Evolutionary conservation across 371 early-diverging fungal genomes (phyloP), one percentile per base, ranked within the genome.

Genomic region (Mucor racemosus): DNA sequence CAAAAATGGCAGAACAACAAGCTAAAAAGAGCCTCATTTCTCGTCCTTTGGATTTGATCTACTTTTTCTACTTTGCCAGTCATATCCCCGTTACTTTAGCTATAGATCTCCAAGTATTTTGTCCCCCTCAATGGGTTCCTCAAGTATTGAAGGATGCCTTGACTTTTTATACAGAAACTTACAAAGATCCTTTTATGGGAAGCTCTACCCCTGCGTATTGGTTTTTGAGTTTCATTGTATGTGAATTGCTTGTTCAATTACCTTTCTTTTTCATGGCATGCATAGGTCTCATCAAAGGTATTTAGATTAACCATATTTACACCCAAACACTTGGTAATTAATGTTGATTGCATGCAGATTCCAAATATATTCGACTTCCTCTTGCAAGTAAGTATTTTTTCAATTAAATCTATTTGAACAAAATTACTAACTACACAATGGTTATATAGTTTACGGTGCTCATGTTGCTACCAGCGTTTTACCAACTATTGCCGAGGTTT

Each of bases 241-340:
- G 78, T 71, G 91, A 91, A 74, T 61, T 83, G 2, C 9, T 85
- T 7, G n/a, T 88, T n/a, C 91, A 91, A 69, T 70, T 89, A 7
- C 91, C 91, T 0, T 86, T 91, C 70, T 90, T 91, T 67, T 81
- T 90, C 65, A 77, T 78, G 44, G 88, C 85, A n/a, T 77, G 74
- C 21, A 64, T 73, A 60, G 80, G 82, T 1, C 69, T 90, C 42
- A 76, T 74, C 67, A 77, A 77, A 65, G 76, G 84, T 86, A 67
- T 26, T 26, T 26, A 26, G 1, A 3, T 26, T 26, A 26, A 26
- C 3, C 3, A 26, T 26, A 26, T 26, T 26, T 26, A 1, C 3
- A 26, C 1, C 26, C 26, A 26, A 26, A 26, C 26, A 26, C 26
- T 3, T 1, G 26, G 26, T 26, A 26, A 26, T 26, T 26, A 26